These are phyloP conservation scores for Coriaria nepalensis DNA, from an alignment of 306 rosid species.

Conservation along the genomic window DNA sequence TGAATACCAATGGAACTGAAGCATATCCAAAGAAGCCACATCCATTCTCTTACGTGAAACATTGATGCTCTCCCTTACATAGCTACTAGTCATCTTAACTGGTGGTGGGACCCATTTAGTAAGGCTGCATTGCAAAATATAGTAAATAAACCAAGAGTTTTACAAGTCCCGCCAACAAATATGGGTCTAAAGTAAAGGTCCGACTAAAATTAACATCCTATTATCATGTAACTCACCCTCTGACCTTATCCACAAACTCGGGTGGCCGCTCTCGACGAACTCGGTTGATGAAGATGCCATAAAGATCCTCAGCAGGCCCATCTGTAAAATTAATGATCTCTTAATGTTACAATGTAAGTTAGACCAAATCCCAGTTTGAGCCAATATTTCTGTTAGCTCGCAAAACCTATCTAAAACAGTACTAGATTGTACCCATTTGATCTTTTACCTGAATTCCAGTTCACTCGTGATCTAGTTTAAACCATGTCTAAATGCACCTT, in stretches of 20 bases:
- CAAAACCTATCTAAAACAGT: too few relatives aligned
- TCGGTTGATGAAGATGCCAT: constrained; percentile 79
- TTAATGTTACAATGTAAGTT: too few relatives aligned
- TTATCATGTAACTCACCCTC: constrained; percentile 60
- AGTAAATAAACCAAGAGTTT: too few relatives aligned
- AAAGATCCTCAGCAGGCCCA: constrained; percentile 93
- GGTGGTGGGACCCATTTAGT: constrained; percentile 99
- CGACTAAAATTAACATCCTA: constrained; percentile 5
- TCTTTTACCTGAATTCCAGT: too few relatives aligned
- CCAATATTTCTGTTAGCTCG: too few relatives aligned
- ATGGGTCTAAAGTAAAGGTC: not conserved
- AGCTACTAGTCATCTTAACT: constrained; percentile 86
- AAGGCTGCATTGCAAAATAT: constrained; percentile 47
- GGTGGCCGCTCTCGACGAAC: constrained; percentile 92
- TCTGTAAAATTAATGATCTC: constrained; percentile 34
- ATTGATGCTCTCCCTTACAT: constrained; percentile 70
- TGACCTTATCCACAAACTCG: constrained; percentile 53
- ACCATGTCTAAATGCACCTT: too few relatives aligned
- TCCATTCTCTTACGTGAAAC: constrained; percentile 93
- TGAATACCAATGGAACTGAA: constrained; percentile 88
- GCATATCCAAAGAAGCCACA: constrained; percentile 89
- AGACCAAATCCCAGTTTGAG: too few relatives aligned
- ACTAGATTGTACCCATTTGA: too few relatives aligned
- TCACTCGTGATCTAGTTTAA: too few relatives aligned
- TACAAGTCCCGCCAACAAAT: not conserved